These are phyloP conservation scores for Juglanconis oblonga DNA, from an alignment of 2,329 filamentous ascomycete species.

Conservation along the genomic window DNA sequence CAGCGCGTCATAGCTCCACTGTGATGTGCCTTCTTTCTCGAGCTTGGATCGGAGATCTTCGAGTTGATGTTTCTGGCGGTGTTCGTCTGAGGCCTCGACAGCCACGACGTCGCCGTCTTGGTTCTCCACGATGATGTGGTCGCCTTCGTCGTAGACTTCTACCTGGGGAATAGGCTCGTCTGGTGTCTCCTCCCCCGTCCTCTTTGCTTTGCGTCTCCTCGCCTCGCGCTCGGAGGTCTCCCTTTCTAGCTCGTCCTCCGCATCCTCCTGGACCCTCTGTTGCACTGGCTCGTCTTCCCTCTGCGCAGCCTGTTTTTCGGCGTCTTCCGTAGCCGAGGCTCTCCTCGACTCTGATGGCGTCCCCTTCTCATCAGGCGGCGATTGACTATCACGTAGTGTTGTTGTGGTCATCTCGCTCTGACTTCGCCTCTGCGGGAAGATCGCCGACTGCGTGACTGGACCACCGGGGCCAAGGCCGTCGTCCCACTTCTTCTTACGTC, in stretches of 20 bases:
- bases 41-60: conserved; percentile 29
- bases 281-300: conserved; percentile 2
- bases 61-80: conserved; percentile 20
- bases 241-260: conserved; percentile 28
- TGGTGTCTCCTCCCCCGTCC: not conserved
- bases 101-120: conserved; percentile 81
- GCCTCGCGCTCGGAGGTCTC: conserved; percentile 17
- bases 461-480: conserved; percentile 76
- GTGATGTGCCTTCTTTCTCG: conserved; percentile 31
- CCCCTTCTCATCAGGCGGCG: conserved; percentile 23
- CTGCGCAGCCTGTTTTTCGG: conserved; percentile 24
- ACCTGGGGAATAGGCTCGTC: conserved; percentile 31
- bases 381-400: conserved; percentile 17
- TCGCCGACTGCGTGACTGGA: conserved; percentile 85
- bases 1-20: conserved; percentile 43
- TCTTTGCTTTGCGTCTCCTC: conserved; percentile 9
- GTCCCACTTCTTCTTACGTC: conserved; percentile 67
- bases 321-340: conserved; percentile 19
- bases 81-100: conserved; percentile 45
- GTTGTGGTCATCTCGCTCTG: conserved; percentile 23
- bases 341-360: conserved; percentile 22
- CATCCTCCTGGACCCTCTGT: conserved; percentile 20
- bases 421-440: conserved; percentile 60
- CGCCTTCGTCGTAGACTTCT: conserved; percentile 78
- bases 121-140: conserved; percentile 78